A percentile compares a stretch with the other conserved stretches of the same genome.
These are phyloP conservation scores for Cryptosporidium ryanae DNA, from an alignment of 169 alveolate species.

Conservation along the genomic window DNA sequence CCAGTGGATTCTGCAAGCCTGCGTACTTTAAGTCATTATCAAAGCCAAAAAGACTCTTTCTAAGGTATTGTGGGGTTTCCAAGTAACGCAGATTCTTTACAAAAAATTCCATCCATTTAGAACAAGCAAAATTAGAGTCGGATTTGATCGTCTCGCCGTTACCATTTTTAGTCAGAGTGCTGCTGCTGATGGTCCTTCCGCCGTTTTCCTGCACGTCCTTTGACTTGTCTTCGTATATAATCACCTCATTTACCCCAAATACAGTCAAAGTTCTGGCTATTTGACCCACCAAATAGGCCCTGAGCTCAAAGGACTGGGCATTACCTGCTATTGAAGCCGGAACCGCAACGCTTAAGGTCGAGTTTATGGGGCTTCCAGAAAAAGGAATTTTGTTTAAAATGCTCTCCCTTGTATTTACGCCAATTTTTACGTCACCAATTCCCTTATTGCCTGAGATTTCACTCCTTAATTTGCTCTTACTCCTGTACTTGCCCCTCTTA, in stretches of 20 bases:
- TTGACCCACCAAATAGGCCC: slow-evolving; percentile 90
- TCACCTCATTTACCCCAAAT: slow-evolving; percentile 92
- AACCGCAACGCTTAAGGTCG: slow-evolving; percentile 85
- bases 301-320: slow-evolving; percentile 88
- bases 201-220: slow-evolving; percentile 34
- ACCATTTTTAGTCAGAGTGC: not conserved
- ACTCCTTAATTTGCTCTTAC: too few species aligned
- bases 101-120: slow-evolving; percentile 87
- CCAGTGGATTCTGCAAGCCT: slow-evolving; percentile 98
- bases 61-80: slow-evolving; percentile 98
- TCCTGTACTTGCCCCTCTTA: too few species aligned
- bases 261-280: slow-evolving; percentile 92
- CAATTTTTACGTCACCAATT: too few species aligned
- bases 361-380: slow-evolving; percentile 80
- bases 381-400: slow-evolving; percentile 77
- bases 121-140: slow-evolving; percentile 40
- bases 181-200: slow-evolving; percentile 4
- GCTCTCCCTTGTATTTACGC: not conserved
- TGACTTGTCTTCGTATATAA: slow-evolving; percentile 90
- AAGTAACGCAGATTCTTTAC: slow-evolving; percentile 93
- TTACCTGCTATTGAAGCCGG: slow-evolving; percentile 87
- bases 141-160: too few species aligned
- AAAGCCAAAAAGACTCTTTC: slow-evolving; percentile 90
- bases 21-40: slow-evolving; percentile 90
- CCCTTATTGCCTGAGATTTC: too few species aligned